Conservation (phyloP, 2,329 filamentous ascomycete genomes). For the Aspergillus melleus region DNA sequence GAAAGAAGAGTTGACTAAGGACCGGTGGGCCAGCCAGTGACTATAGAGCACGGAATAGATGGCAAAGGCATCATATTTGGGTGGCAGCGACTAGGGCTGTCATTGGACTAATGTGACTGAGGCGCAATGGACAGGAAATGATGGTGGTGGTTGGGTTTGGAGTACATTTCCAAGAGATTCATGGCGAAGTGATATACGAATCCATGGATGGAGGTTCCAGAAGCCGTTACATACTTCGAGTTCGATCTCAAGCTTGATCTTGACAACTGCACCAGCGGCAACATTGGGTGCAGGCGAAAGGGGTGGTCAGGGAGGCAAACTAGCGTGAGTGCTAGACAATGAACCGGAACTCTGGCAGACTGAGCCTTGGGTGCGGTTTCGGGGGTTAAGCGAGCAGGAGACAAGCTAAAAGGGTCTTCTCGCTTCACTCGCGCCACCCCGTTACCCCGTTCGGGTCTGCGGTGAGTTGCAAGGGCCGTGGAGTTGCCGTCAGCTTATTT, state of each 20-base stretch:
- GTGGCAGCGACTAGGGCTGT: not conserved
- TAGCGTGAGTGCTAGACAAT: slow-evolving; percentile 38
- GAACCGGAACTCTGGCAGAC: slow-evolving; percentile 25
- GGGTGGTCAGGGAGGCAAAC: slow-evolving; percentile 20
- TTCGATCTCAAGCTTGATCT: slow-evolving; percentile 8
- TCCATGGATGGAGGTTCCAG: not conserved
- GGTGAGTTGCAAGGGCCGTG: slow-evolving; percentile 17
- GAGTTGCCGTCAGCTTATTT: slow-evolving; percentile 12
- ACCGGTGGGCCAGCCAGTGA: slow-evolving; percentile 5
- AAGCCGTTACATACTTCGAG: slow-evolving; percentile 1
- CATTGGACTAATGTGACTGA: not conserved
- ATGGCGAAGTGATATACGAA: not conserved
- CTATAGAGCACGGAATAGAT: slow-evolving; percentile 12
- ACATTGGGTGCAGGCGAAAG: slow-evolving; percentile 36
- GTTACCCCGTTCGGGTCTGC: slow-evolving; percentile 21
- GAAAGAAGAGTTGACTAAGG: not conserved
- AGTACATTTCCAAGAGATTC: not conserved
- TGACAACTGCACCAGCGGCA: slow-evolving; percentile 18
- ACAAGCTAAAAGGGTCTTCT: slow-evolving; percentile 19
- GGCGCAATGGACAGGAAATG: not conserved
- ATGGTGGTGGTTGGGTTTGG: not conserved
- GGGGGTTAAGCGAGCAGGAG: slow-evolving; percentile 14
- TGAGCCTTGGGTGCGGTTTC: slow-evolving; percentile 17
- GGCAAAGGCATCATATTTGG: not conserved
- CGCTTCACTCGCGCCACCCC: slow-evolving; percentile 32